A percentile compares a stretch with the other conserved stretches of the same genome.
phyloP scores from a whole-genome alignment of 2,329 filamentous ascomycete species.

The Epichloe bromicola region DNA sequence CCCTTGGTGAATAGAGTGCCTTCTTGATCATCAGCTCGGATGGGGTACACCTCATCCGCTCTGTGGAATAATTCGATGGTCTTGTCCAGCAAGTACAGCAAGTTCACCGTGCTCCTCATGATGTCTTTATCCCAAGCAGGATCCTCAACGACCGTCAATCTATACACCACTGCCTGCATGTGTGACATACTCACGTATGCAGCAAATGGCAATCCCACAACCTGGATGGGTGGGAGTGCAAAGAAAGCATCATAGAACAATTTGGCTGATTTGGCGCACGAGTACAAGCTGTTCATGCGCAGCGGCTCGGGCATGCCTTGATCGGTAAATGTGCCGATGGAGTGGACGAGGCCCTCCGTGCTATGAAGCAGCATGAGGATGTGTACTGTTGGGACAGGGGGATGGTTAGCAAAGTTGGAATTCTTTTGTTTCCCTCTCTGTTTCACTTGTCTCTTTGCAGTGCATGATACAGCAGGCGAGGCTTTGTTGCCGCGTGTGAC shows the following conservation, averaged over 20 bases:
- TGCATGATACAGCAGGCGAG: too few relatives aligned
- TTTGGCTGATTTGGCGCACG: conserved; percentile 21
- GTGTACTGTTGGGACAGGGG: conserved; percentile 11
- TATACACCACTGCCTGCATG: conserved; percentile 24
- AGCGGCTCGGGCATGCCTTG: conserved; percentile 17
- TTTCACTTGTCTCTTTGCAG: too few relatives aligned
- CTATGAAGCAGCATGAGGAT: conserved; percentile 18
- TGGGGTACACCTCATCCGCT: conserved; percentile 14
- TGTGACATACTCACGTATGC: conserved; percentile 23
- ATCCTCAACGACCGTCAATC: conserved; percentile 25
- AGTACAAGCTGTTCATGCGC: conserved; percentile 23
- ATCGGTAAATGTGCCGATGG: conserved; percentile 19
- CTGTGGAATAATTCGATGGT: conserved; percentile 19
- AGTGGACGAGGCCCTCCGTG: conserved; percentile 20
- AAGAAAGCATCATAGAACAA: conserved; percentile 25
- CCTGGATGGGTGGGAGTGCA: conserved; percentile 15
- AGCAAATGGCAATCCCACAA: conserved; percentile 21
- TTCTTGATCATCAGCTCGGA: conserved; percentile 16
- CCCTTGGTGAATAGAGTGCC: conserved; percentile 20
- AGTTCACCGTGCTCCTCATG: conserved; percentile 22
- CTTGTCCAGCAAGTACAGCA: conserved; percentile 22
- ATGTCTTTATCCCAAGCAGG: conserved; percentile 28
- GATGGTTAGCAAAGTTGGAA: not conserved
- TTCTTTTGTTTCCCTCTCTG: too few relatives aligned
- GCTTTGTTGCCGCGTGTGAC: too few relatives aligned